These are phyloP conservation scores for Tricladium varicosporioides DNA, from an alignment of 2,329 filamentous ascomycete species.

Conservation along the genomic window DNA sequence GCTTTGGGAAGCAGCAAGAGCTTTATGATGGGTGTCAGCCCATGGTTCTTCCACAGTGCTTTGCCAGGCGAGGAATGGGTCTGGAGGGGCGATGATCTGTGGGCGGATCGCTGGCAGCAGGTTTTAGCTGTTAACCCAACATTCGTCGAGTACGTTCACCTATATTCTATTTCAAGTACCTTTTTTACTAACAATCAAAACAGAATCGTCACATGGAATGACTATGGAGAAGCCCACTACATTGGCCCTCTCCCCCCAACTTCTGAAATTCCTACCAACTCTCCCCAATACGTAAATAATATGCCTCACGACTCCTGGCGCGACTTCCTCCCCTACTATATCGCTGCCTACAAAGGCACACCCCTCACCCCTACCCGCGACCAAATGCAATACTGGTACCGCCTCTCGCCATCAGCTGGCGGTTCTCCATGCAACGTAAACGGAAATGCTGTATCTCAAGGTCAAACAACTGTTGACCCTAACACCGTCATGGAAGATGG, in stretches of 20 bases:
- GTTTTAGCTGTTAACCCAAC: constrained; percentile 44
- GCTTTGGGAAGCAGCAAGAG: constrained; percentile 36
- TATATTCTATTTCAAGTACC: constrained; percentile 17
- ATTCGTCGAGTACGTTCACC: constrained; percentile 39
- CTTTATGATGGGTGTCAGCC: constrained; percentile 55
- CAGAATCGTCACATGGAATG: constrained; percentile 48
- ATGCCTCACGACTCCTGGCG: constrained; percentile 52
- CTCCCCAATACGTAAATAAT: constrained; percentile 46
- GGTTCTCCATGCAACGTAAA: constrained; percentile 36
- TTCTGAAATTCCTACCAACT: constrained; percentile 36
- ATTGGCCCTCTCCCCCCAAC: constrained; percentile 45
- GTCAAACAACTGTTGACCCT: constrained; percentile 20
- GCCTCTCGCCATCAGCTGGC: constrained; percentile 34
- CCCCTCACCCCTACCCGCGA: constrained; percentile 31
- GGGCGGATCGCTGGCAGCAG: constrained; percentile 57
- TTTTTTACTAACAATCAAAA: constrained; percentile 17
- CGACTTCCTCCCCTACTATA: constrained; percentile 47
- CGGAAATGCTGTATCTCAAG: constrained; percentile 29
- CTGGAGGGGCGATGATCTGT: constrained; percentile 59
- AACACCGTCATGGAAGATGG: constrained; percentile 34
- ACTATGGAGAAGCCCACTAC: constrained; percentile 53
- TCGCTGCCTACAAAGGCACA: constrained; percentile 47
- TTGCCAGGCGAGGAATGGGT: constrained; percentile 60
- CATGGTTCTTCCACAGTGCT: constrained; percentile 60
- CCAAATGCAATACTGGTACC: constrained; percentile 44